A percentile compares a stretch with the other conserved stretches of the same genome.
Evolutionary conservation across 805 yeast species (phyloP).

Genomic region (Kodamaea laetipori): DNA sequence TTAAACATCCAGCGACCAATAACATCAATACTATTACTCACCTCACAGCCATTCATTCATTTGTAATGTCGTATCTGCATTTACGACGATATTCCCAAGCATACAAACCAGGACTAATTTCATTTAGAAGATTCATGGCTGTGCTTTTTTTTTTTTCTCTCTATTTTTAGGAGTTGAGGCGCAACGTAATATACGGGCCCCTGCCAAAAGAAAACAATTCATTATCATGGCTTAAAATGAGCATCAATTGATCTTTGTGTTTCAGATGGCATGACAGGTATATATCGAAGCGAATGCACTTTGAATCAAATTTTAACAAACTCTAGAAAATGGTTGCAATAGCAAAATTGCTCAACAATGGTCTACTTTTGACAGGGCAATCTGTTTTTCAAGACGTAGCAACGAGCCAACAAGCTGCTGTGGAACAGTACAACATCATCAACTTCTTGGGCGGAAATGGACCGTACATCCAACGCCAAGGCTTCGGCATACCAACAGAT

Average conservation of each 20-base stretch:
- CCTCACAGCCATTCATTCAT: no score
- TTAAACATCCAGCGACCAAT: neutral
- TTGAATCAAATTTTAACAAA: neutral
- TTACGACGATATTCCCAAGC: no score
- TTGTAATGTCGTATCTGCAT: no score
- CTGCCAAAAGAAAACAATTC: no score
- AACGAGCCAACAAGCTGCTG: constrained; percentile 39
- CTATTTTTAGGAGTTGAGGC: neutral
- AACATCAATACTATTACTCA: neutral
- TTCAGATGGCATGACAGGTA: no score
- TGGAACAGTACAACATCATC: constrained; percentile 48
- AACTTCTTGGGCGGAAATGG: constrained; percentile 54
- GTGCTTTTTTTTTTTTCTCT: neutral
- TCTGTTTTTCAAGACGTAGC: constrained; percentile 32
- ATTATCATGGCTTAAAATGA: no score
- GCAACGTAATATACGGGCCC: no score
- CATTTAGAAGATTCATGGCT: no score
- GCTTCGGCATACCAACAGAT: constrained; percentile 52
- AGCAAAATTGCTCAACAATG: constrained; percentile 22
- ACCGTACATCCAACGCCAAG: constrained; percentile 53
- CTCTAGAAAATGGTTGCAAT: constrained; percentile 19
- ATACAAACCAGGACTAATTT: no score
- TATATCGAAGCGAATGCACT: no score
- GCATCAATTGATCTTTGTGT: no score
- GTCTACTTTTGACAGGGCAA: constrained; percentile 23